Evolutionary conservation across 2,329 filamentous ascomycete genomes (phyloP), one percentile per base, ranked within the genome.

Genomic region (Diaporthe destruens): DNA sequence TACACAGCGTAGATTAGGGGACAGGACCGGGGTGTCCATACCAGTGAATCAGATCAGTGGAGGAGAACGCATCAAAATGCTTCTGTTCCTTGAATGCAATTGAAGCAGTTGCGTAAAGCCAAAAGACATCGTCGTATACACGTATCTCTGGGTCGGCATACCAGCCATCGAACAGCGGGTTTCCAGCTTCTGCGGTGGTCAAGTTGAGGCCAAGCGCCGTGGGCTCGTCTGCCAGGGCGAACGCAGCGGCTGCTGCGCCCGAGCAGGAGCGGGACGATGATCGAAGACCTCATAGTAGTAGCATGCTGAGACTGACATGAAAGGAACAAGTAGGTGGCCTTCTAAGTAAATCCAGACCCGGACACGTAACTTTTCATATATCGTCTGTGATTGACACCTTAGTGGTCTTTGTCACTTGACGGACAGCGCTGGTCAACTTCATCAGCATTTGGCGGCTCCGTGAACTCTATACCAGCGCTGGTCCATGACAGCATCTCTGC

Each of bases 11-110:
- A 25, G 6, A 9, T 8, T 20, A 23, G 4, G 4, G 14, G 18
- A 42, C 36, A 29, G 56, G 4, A 49, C 42, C 3, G 18, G 80
- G 75, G 72, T 86, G 82, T 71, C 84, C 85, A 18, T 81, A 85
- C 86, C 86, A 87, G 65, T 83, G 78, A 44, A 86, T 76, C 49
- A 87, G 78, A 72, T 87, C 85, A 0, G 79, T 77, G 16, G 84
- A 86, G 1, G 85, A 87, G 77, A 87, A 87, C 69, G 85, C 85
- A 73, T 87, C 85, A 61, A 87, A 81, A 75, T 84, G 85, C 1
- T 83, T 86, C 77, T 87, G 85, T 25, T 84, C 55, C 23, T 84
- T 81, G 74, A 86, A 87, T n/a, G 76, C 76, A 23, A 79, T 78
- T 2, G 85, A 87, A 4, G 81, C 80, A 3, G 85, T 87, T 4